Percentiles rank a stretch among this genome's conserved stretches.
These are phyloP conservation scores for Udeniomyces megalosporus DNA, from an alignment of 768 basidiomycete genomes.

Conservation along the genomic window DNA sequence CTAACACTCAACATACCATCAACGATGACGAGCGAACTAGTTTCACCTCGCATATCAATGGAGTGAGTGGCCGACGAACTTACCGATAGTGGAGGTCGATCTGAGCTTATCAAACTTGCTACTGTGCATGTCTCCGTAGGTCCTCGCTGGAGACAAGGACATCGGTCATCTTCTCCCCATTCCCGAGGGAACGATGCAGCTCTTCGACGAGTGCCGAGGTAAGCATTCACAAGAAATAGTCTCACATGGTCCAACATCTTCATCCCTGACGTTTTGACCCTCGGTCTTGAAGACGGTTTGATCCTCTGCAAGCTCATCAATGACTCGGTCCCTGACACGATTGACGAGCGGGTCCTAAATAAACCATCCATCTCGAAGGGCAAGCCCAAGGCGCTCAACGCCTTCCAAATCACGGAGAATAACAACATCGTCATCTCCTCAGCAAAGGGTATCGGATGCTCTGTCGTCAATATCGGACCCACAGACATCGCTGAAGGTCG, in stretches of 20 bases:
- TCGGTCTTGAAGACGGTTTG: slow-evolving; percentile 49
- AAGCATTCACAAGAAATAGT: slow-evolving; percentile 10
- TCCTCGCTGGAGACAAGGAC: slow-evolving; percentile 79
- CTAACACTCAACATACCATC: slow-evolving; percentile 90
- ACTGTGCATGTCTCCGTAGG: slow-evolving; percentile 36
- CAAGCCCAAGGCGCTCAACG: slow-evolving; percentile 51
- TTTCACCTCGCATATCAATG: slow-evolving; percentile 98
- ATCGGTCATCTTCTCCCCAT: slow-evolving; percentile 70
- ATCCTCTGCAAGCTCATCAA: slow-evolving; percentile 97
- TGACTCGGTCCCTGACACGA: slow-evolving; percentile 97
- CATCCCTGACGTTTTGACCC: background rate
- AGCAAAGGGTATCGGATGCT: slow-evolving; percentile 93
- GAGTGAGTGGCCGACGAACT: no score
- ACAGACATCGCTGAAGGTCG: slow-evolving; percentile 79
- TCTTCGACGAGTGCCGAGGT: slow-evolving; percentile 84
- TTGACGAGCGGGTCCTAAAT: slow-evolving; percentile 95
- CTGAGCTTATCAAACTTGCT: no score
- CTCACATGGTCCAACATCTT: background rate
- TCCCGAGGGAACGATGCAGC: slow-evolving; percentile 90
- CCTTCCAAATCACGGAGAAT: slow-evolving; percentile 98
- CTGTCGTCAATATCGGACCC: slow-evolving; percentile 95
- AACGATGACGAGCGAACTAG: slow-evolving; percentile 90
- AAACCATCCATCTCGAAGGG: slow-evolving; percentile 56
- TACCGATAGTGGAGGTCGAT: no score
- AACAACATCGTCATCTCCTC: slow-evolving; percentile 99